phyloP scores from a whole-genome alignment of 2,329 filamentous ascomycete genomes.

The Ceratocystis smalleyi region DNA sequence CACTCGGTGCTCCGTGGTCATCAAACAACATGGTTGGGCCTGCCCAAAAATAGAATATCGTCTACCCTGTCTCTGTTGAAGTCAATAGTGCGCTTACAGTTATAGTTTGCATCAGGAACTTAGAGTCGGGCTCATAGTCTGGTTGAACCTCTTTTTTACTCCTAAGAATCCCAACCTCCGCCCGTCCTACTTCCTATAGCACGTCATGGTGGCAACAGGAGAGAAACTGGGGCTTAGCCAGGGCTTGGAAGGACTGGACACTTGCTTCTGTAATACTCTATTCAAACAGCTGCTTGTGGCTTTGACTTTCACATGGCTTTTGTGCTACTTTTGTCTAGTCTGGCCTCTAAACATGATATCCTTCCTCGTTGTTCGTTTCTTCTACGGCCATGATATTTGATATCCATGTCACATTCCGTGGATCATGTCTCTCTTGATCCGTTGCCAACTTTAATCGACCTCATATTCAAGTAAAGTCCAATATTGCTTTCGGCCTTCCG shows the following conservation, averaged over 20 bases:
- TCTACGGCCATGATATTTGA: background rate
- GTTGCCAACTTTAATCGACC: background rate
- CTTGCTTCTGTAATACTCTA: background rate
- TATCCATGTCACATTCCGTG: background rate
- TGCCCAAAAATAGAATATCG: background rate
- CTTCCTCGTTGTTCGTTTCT: background rate
- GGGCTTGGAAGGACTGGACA: background rate
- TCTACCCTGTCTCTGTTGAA: background rate
- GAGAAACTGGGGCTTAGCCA: background rate
- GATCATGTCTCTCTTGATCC: background rate
- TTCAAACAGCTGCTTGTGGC: background rate
- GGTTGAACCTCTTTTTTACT: background rate
- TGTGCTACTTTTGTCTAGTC: background rate
- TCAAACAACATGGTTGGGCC: background rate
- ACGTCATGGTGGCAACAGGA: conserved; percentile 1
- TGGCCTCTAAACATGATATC: background rate
- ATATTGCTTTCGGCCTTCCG: background rate
- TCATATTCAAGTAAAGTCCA: background rate
- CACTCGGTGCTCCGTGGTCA: background rate
- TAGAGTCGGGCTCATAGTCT: background rate
- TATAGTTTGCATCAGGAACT: conserved; percentile 4
- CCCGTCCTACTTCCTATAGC: background rate
- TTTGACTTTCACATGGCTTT: background rate
- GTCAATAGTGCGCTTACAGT: background rate
- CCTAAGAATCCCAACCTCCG: background rate